Evolutionary conservation across 2,329 filamentous ascomycete genomes (phyloP).

Genomic region (Coniochaeta prunicola): DNA sequence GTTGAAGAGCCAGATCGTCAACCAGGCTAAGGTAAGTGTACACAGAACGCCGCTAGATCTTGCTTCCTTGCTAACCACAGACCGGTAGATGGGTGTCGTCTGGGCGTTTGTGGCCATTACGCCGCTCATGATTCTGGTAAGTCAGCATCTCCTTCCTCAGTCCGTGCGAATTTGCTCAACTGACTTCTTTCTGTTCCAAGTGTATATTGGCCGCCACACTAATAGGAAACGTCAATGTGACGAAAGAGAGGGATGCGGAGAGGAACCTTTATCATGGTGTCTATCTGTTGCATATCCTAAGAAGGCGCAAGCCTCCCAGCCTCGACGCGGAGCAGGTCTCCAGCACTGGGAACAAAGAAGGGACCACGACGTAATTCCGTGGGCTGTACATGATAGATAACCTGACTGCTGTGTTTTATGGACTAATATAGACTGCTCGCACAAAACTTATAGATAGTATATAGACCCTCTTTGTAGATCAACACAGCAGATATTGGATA

Average conservation of each 20-base stretch:
- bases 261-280: neutral
- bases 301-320: neutral
- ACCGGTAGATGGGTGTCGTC: slow-evolving; percentile 41
- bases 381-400: neutral
- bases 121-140: slow-evolving; percentile 42
- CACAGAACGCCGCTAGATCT: slow-evolving; percentile 3
- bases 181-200: neutral
- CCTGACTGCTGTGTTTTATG: neutral
- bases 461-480: no score
- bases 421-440: neutral
- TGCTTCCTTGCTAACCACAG: neutral
- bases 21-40: slow-evolving; percentile 5
- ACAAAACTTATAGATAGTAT: no score
- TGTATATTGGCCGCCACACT: slow-evolving; percentile 19
- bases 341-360: neutral
- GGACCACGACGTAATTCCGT: neutral
- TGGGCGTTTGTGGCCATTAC: slow-evolving; percentile 57
- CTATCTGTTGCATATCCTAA: neutral
- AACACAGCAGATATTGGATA: no score
- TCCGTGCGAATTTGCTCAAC: neutral
- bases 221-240: slow-evolving; percentile 26
- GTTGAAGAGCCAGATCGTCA: slow-evolving; percentile 4
- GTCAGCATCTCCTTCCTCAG: neutral
- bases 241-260: slow-evolving; percentile 6
- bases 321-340: neutral